Base-by-base conservation (phyloP, 495 filamentous ascomycete species). In the Ascobolus immersus region DNA sequence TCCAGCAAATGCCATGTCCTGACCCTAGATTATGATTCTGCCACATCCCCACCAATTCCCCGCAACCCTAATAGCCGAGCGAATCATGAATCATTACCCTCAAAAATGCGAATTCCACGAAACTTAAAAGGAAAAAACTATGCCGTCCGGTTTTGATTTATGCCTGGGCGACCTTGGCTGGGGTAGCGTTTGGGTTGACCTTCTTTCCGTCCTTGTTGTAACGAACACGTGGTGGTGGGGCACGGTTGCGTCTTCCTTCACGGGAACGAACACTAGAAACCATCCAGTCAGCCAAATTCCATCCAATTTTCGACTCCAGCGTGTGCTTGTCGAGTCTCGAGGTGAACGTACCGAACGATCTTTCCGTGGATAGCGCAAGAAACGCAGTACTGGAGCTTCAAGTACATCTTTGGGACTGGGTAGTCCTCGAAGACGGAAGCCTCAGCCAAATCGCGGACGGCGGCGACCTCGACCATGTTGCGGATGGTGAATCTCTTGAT, bases 191-290 rank as follows among this genome's bases (percentile, higher is more conserved):
- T 38, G 89, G 82, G 60, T 71, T 78, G 56, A 99, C 69, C 73
- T 94, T 99, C 77, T 99, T 99, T 65, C 86, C 86, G 57, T 99
- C 86, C 73, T 94, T 94, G 73, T 99, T 99, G 75, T 90, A 99
- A 45, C 86, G 67, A 50, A 94, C 80, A 47, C 86, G 67, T 50
- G 86, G 86, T 47, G 86, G 86, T 47, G 86, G 86, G 51, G 86
- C 86, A 59, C 86, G 75, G 75, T 99, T 99, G 59, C 89, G 84
- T 56, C 86, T 81, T 45, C 86, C 86, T 60, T 76, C 84, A 48
- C 79, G 70, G 39, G 89, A 94, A 48, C 86, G 86, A 56, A 99
- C 86, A 73, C 86, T 94, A 45, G 43, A 45, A 19, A 33, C 14
- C 14, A 31, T 31, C 7, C 7, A n/a, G 22, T 25, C 7, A 25